These are phyloP conservation scores for Sonneratia caseolaris DNA, from an alignment of 345 rosid species.

Conservation along the genomic window DNA sequence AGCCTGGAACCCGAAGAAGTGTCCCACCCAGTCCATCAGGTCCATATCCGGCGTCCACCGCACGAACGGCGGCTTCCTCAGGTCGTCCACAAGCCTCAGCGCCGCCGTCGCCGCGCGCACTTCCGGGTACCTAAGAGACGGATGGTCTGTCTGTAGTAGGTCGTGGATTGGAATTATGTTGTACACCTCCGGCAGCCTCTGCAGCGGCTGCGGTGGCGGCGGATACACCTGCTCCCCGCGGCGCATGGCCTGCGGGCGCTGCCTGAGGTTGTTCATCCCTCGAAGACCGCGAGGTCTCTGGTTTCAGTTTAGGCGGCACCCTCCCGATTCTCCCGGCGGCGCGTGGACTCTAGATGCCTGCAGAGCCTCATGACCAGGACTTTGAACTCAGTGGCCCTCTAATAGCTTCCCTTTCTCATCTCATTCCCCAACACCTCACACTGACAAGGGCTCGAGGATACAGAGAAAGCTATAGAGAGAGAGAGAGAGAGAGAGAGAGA, in stretches of 20 bases:
- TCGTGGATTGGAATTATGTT: conserved; percentile 78
- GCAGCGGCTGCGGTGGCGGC: conserved; percentile 25
- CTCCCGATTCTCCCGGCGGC: neutral
- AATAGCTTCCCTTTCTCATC: neutral
- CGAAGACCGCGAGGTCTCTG: neutral
- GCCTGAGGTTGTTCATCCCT: conserved; percentile 23
- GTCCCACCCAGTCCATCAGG: conserved; percentile 73
- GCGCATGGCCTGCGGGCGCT: conserved; percentile 27
- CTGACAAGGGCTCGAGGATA: neutral
- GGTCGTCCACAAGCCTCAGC: conserved; percentile 44
- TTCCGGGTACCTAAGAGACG: conserved; percentile 62
- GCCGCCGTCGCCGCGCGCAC: conserved; percentile 68
- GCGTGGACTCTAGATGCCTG: neutral
- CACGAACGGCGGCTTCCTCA: conserved; percentile 46
- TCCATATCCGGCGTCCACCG: conserved; percentile 41
- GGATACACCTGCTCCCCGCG: conserved; percentile 19
- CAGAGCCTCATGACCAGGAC: neutral
- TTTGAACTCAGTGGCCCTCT: neutral
- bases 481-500: neutral
- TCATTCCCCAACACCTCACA: neutral
- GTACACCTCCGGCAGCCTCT: conserved; percentile 22
- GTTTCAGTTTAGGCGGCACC: neutral
- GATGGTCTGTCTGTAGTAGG: conserved; percentile 52
- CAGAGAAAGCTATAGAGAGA: neutral
- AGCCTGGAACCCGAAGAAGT: conserved; percentile 57